Base-by-base conservation (phyloP, 179 eudicot species). In the Spergularia azorica region DNA sequence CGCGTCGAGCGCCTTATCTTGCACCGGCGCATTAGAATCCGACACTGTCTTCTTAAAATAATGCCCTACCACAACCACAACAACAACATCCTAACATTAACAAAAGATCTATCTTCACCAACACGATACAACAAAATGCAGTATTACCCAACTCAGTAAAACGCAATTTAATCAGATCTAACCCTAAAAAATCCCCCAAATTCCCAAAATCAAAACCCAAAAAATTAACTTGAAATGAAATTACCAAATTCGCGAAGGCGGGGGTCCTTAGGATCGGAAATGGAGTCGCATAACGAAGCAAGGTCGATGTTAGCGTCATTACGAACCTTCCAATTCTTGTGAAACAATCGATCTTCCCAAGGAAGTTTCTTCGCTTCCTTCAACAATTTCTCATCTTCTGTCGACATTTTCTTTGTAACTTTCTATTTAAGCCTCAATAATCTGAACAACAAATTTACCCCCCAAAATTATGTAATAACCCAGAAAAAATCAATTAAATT, bases 1-100 rank as follows among this genome's bases (percentile, higher is more conserved):
- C 1, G 99, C 94, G 59, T 95, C 99, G n/a, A 95, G 83, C 50
- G 99, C 99, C 86, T 95, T 95, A 79, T 95, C 99, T 74, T 95
- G 99, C 64, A 90, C 99, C 2, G 99, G 97, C 52, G 97, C 97
- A 89, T 95, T 95, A 12, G 99, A 84, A 90, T 95, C 99, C 51
- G 95, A 81, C 36, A 95, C 91, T 26, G 90, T 71, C 88, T 95
- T 95, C 87, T 79, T 90, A 75, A 95, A 93, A 80, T 79, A 89
- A 6, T 76, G 90, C 60, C 92, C 96, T 91, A 62, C 68, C 64
- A 72, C 38, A 7, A 55, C 17, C 32, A 26, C 32, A 26, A 26
- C 32, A 26, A 36, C 39, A 36, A 36, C 39, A 36, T 36, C 2
- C 2, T 36, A 54, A 13, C 62, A 74, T 5, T 39, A 51, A 54